Percentiles rank a stretch among this genome's conserved stretches.
These are phyloP conservation scores for Lizanozyma gosingica DNA, from an alignment of 1,139 yeast genomes.

Conservation along the genomic window DNA sequence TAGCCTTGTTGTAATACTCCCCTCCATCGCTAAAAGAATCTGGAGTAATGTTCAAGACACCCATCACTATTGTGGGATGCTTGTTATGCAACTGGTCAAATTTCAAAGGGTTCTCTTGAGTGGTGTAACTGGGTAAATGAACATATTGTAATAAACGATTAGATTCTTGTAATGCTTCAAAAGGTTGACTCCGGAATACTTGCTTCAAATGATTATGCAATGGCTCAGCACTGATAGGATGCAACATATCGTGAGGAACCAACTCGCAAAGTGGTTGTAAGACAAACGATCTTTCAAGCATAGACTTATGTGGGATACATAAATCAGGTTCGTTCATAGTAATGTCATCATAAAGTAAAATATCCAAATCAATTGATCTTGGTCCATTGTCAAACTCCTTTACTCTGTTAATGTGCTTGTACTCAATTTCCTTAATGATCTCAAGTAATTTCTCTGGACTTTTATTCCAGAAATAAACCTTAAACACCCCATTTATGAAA, in stretches of 20 bases:
- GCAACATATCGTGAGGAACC: constrained; percentile 51
- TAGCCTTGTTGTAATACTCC: constrained; percentile 15
- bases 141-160: constrained; percentile 33
- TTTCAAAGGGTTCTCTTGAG: constrained; percentile 17
- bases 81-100: constrained; percentile 30
- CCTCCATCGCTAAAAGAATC: constrained; percentile 97
- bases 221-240: constrained; percentile 83
- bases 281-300: constrained; percentile 88
- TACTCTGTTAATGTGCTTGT: constrained; percentile 57
- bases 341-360: constrained; percentile 58
- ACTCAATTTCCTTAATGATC: constrained; percentile 68
- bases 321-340: constrained; percentile 49
- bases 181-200: constrained; percentile 30
- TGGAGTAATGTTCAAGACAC: constrained; percentile 81
- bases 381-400: constrained; percentile 88
- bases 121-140: constrained; percentile 28
- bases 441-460: constrained; percentile 57
- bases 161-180: constrained; percentile 36
- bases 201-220: constrained; percentile 59
- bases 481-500: constrained; percentile 77
- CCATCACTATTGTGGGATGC: constrained; percentile 59
- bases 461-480: constrained; percentile 40
- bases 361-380: constrained; percentile 81
- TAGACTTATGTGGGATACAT: constrained; percentile 75
- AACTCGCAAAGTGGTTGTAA: constrained; percentile 82